Base-by-base conservation (phyloP, 2,329 filamentous ascomycete genomes). In the Alternaria tenuissima region DNA sequence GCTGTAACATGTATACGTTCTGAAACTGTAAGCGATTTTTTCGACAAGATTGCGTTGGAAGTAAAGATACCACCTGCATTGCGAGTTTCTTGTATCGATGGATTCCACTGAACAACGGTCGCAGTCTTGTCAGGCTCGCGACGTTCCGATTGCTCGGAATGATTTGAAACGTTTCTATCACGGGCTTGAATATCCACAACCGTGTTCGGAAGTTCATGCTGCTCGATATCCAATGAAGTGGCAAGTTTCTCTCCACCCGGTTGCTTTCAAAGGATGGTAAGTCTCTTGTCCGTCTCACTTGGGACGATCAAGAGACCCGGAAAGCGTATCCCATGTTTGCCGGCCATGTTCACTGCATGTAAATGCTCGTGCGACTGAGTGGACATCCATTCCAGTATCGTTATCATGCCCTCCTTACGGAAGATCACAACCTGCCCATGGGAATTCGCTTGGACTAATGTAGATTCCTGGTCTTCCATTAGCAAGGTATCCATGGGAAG, bases 401-500 rank as follows among this genome's bases (percentile, higher is more conserved):
- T n/a, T 16, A 6, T 7, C 3, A 1, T 3, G 16, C 7, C 7
- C 0, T 38, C 34, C 8, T 38, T 38, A n/a, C 34, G 14, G 16
- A 3, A n/a, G 16, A 38, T 18, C 6, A 38, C 0, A 0, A 38
- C 3, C 16, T n/a, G 6, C 0, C 34, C 34, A n/a, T 4, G 1
- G 14, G 14, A 38, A 0, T n/a, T 18, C 34, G 14, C 1, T n/a
- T 4, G 34, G 34, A 0, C 7, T 38, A 1, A n/a, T 0, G 2
- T 38, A 38, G 34, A 38, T 38, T 0, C 34, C 16, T 38, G 34
- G 0, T n/a, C 16, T 38, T 0, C 34, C 34, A 38, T 16, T 38
- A 3, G 0, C 34, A n/a, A 0, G 16, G 34, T 38, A n/a, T 0
- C n/a, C 0, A n/a, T n/a, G 1, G 6, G 7, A 4, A 18, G 0